Evolutionary conservation across 148 eudicot species (phyloP).

Genomic region (Silene uniflora): DNA sequence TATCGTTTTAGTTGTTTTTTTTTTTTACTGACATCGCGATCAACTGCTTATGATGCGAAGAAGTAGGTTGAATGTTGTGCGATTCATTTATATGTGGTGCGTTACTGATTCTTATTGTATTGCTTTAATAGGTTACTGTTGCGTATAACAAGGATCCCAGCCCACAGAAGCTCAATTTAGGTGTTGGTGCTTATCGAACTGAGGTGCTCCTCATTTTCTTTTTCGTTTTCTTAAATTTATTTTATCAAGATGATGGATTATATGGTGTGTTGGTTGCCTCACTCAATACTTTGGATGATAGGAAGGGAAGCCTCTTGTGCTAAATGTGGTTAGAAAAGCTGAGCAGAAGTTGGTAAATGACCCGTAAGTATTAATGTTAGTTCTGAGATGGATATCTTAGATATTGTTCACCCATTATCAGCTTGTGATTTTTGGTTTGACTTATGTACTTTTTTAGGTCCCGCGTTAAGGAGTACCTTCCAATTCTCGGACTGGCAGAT

Average conservation of each 20-base stretch:
- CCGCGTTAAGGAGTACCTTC: slow-evolving; percentile 83
- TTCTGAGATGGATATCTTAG: slow-evolving; percentile 1
- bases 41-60: neutral
- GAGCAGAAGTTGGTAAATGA: slow-evolving; percentile 87
- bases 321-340: slow-evolving; percentile 80
- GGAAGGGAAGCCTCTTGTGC: slow-evolving; percentile 97
- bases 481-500: slow-evolving; percentile 86
- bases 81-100: neutral
- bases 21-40: too few species aligned
- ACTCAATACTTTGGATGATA: slow-evolving; percentile 27
- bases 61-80: neutral
- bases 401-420: slow-evolving; percentile 11
- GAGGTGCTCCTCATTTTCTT: slow-evolving; percentile 39
- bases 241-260: neutral
- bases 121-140: slow-evolving; percentile 54
- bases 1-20: too few species aligned
- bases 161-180: slow-evolving; percentile 64
- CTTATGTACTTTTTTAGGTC: slow-evolving; percentile 36
- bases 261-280: neutral
- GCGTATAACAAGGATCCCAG: slow-evolving; percentile 69
- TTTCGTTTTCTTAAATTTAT: neutral
- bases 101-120: slow-evolving; percentile 1
- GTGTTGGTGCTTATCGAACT: slow-evolving; percentile 85
- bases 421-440: slow-evolving; percentile 3
- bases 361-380: slow-evolving; percentile 35